Percentiles rank a stretch among this genome's conserved stretches.
Conservation (phyloP, 2,329 filamentous ascomycete genomes). For the Cercospora beticola region DNA sequence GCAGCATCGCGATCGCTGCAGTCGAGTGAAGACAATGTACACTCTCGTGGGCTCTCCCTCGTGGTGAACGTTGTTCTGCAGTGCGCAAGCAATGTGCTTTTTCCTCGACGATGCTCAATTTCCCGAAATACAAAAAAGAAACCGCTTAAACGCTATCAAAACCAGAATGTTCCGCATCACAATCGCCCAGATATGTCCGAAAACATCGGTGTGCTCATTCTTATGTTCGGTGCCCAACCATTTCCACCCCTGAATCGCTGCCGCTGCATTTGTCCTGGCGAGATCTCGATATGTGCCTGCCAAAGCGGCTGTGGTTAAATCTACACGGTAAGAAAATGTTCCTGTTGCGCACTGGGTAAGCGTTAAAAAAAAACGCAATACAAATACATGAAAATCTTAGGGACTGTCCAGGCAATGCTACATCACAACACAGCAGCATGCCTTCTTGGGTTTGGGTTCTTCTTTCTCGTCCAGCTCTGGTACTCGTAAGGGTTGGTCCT, state of each 20-base stretch:
- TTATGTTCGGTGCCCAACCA: not conserved
- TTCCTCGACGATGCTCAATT: not conserved
- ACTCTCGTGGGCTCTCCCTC: not conserved
- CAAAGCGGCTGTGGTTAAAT: not conserved
- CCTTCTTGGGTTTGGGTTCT: slow-evolving; percentile 56
- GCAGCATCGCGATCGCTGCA: not conserved
- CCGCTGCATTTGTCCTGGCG: not conserved
- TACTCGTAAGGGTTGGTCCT: slow-evolving; percentile 50
- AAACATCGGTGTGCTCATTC: slow-evolving; percentile 3
- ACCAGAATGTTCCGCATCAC: not conserved
- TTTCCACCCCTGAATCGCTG: not conserved
- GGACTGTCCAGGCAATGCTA: slow-evolving; percentile 39
- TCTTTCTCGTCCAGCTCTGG: slow-evolving; percentile 57
- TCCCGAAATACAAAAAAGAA: not conserved
- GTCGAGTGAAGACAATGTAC: not conserved
- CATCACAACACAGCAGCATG: slow-evolving; percentile 76
- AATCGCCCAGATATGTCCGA: not conserved
- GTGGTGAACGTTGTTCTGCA: not conserved
- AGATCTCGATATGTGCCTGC: not conserved
- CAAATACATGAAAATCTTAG: not conserved
- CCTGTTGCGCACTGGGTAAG: not conserved
- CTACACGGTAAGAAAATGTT: not conserved
- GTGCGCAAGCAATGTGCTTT: not conserved
- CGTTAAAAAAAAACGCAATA: not conserved
- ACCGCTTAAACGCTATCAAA: slow-evolving; percentile 24